Evolutionary conservation across 2,329 filamentous ascomycete genomes (phyloP), one percentile per base, ranked within the genome.

Genomic region (Hortaea werneckii): DNA sequence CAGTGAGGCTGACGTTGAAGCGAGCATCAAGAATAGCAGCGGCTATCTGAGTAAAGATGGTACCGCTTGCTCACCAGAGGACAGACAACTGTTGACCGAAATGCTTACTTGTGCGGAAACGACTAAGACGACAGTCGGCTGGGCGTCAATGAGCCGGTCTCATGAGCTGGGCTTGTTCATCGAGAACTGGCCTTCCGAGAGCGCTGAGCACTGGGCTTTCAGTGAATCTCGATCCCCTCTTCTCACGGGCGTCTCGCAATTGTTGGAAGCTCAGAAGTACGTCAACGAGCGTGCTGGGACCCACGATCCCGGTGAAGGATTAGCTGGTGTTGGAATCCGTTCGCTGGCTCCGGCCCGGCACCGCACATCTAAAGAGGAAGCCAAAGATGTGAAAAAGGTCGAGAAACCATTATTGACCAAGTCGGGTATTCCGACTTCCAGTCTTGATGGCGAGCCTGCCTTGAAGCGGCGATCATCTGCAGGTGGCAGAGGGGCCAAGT

Each of bases 161-260:
- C 85, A 90, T 54, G 86, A 95, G 59, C 74, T 95, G 47, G 87
- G 87, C 0, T 64, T 94, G 8, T 84, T 81, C 47, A 66, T 95
- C 2, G 60, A 77, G 2, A 67, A 77, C 29, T 87, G 90, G 58
- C 83, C 87, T 0, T 69, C 71, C 8, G 71, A 75, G 1, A 74
- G 75, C 3, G 75, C 76, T 2, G 63, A 69, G 11, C 71, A 75
- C 3, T 95, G 88, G 83, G 79, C 85, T 1, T 74, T 95, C 29
- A 62, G 63, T 3, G 58, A 57, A 7, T 63, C 66, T 1, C 56
- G 69, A 6, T 65, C 69, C 12, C 74, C 75, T 1, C 59, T 78
- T 1, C 66, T 83, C 29, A 67, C 81, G 20, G 79, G 80, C 0
- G 68, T 77, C 3, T 72, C 74, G 1, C 77, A 80, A 50, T 64